Percentiles rank a stretch among this genome's conserved stretches.
Evolutionary conservation across 345 rosid genomes (phyloP).

Genomic region (Populus tremula): DNA sequence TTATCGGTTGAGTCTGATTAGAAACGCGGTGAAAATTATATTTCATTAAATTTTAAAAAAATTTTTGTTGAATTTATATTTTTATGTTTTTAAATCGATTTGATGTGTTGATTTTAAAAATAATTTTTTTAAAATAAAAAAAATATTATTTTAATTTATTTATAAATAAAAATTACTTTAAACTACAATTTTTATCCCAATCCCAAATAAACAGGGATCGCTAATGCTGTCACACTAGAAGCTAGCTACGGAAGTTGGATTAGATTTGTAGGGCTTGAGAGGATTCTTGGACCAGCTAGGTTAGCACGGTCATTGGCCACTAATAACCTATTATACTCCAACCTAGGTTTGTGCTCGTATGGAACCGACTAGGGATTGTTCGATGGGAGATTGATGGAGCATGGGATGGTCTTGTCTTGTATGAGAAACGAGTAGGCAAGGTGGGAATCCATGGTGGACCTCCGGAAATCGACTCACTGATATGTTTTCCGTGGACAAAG

Average conservation of each 20-base stretch:
- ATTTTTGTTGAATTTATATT: too few species aligned
- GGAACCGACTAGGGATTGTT: constrained; percentile 16
- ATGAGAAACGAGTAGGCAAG: constrained; percentile 9
- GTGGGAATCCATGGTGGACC: constrained; percentile 22
- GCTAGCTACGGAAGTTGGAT: neutral
- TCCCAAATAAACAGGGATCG: too few species aligned
- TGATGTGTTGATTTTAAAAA: too few species aligned
- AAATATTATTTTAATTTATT: too few species aligned
- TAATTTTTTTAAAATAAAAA: too few species aligned
- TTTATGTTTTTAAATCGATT: too few species aligned
- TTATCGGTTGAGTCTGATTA: too few species aligned
- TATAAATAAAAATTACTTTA: too few species aligned
- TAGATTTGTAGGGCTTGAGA: constrained; percentile 29
- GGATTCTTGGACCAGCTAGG: neutral
- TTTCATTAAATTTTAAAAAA: too few species aligned
- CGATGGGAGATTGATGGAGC: constrained; percentile 1
- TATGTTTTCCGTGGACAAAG: neutral
- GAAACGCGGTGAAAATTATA: too few species aligned
- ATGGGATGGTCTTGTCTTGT: constrained; percentile 5
- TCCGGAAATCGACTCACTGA: constrained; percentile 1
- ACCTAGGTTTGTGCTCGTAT: constrained; percentile 15
- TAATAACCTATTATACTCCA: neutral
- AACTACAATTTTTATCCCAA: rapidly evolving
- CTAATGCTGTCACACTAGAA: too few species aligned
- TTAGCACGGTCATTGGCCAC: constrained; percentile 11